Base-by-base conservation (phyloP, 164 flowering plant species). In the Amborella trichopoda region DNA sequence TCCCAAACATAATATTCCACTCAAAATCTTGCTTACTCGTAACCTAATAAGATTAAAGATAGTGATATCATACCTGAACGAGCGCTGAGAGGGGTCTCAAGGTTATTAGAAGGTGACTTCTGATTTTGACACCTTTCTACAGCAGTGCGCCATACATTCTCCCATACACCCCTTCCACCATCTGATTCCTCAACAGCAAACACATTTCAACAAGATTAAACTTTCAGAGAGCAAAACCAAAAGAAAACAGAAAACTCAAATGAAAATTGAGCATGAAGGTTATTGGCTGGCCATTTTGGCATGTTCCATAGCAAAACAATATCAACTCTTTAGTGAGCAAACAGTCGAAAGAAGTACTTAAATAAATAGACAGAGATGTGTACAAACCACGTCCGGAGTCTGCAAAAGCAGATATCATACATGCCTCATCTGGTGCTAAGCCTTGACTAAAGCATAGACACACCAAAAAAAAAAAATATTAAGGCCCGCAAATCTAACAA, bases 371-470 rank as follows among this genome's bases (percentile, higher is more conserved):
- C n/a, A n/a, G n/a, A n/a, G n/a, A n/a, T n/a, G n/a, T n/a, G 23
- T 23, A 50, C 48, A 43, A 17, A 54, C 26, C 53, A 64, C 62
- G 23, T 77, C 95, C 93, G 52, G 72, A 50, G 58, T 73, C 82
- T 34, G 94, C 99, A 71, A 88, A 93, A 45, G 99, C 97, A 11
- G 99, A 74, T 23, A 70, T 40, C 96, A 93, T 89, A 50, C 78
- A 74, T 24, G 87, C 77, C 59, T 93, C 99, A 45, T 88, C 95
- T 27, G 99, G 99, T 50, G 74, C 69, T 30, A 67, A 56, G 23
- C 91, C 89, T 76, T 81, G 94, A 58, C 99, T 93, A 79, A 68
- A 75, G 43, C 32, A n/a, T n/a, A n/a, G n/a, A n/a, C n/a, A n/a
- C n/a, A 38, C 5, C 2, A 10, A 16, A 38, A 38, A 16, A 10